These are phyloP conservation scores for Sporothrix sp. DNA, from an alignment of 2,329 filamentous ascomycete species.

Conservation along the genomic window DNA sequence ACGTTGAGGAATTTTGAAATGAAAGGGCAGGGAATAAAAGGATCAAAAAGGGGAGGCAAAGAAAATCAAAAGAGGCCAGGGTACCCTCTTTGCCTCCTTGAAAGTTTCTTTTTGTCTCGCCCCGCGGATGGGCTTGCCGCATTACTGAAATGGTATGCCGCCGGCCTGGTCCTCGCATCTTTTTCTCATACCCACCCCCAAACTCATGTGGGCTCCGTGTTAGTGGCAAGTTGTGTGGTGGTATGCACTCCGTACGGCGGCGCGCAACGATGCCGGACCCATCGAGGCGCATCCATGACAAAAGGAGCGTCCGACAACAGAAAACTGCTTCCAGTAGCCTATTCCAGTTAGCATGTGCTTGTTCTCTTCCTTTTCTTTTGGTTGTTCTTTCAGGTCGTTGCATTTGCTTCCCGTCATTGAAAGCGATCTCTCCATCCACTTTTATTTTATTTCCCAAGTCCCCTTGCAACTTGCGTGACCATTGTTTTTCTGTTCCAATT, in stretches of 20 bases:
- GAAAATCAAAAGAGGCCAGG: not conserved
- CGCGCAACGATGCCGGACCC: slow-evolving; percentile 9
- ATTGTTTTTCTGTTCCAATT: not conserved
- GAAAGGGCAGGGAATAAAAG: not conserved
- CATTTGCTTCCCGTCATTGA: not conserved
- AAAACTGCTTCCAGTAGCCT: slow-evolving; percentile 1
- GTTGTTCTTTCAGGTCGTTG: not conserved
- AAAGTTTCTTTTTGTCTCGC: not conserved
- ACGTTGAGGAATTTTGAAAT: not conserved
- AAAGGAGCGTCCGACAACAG: not conserved
- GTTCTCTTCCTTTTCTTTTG: not conserved
- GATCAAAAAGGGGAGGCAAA: not conserved
- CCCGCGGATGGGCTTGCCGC: not conserved
- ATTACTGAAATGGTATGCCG: not conserved
- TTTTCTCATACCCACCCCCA: not conserved
- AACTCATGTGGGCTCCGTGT: not conserved
- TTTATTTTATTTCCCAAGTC: not conserved
- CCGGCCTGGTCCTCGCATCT: not conserved
- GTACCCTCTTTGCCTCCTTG: not conserved
- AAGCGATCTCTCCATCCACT: slow-evolving; percentile 1
- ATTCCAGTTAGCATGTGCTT: slow-evolving; percentile 1
- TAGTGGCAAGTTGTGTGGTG: not conserved
- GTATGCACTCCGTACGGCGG: slow-evolving; percentile 10
- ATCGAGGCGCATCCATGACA: not conserved
- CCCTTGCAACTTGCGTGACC: not conserved